Evolutionary conservation across 768 basidiomycete species (phyloP).

Genomic region (Xerocomellus amylosporus): DNA sequence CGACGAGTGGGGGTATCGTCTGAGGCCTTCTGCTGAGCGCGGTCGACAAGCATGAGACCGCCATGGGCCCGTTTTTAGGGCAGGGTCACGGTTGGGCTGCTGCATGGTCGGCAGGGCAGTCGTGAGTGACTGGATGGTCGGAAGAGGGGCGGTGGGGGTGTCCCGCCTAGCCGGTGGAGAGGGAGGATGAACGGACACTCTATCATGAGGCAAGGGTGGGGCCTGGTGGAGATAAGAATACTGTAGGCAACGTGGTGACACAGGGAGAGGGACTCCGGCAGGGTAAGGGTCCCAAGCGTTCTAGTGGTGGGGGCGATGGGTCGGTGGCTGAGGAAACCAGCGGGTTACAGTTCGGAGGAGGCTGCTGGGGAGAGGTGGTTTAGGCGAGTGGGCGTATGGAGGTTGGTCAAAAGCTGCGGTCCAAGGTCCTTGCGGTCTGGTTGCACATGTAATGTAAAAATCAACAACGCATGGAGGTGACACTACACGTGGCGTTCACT

Average conservation of each 20-base stretch:
- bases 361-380: slow-evolving; percentile 20
- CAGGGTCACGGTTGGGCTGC: slow-evolving; percentile 52
- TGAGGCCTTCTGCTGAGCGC: slow-evolving; percentile 37
- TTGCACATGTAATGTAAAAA: slow-evolving; percentile 27
- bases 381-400: slow-evolving; percentile 26
- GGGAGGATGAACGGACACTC: no score
- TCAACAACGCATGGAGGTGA: slow-evolving; percentile 13
- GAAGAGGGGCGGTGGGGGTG: no score
- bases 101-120: slow-evolving; percentile 52
- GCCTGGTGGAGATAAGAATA: slow-evolving; percentile 3
- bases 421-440: slow-evolving; percentile 65
- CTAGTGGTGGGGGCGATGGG: slow-evolving; percentile 24
- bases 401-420: slow-evolving; percentile 38
- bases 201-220: no score
- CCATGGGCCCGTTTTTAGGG: slow-evolving; percentile 76
- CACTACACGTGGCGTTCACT: slow-evolving; percentile 47
- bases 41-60: slow-evolving; percentile 76
- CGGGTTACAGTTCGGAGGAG: slow-evolving; percentile 15
- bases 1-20: slow-evolving; percentile 44
- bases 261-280: slow-evolving; percentile 19
- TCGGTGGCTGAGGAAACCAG: slow-evolving; percentile 9
- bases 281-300: slow-evolving; percentile 21
- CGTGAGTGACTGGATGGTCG: slow-evolving; percentile 5
- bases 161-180: no score
- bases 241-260: slow-evolving; percentile 21